Evolutionary conservation across 768 basidiomycete species (phyloP).

Genomic region (Gloeostereum incarnatum): DNA sequence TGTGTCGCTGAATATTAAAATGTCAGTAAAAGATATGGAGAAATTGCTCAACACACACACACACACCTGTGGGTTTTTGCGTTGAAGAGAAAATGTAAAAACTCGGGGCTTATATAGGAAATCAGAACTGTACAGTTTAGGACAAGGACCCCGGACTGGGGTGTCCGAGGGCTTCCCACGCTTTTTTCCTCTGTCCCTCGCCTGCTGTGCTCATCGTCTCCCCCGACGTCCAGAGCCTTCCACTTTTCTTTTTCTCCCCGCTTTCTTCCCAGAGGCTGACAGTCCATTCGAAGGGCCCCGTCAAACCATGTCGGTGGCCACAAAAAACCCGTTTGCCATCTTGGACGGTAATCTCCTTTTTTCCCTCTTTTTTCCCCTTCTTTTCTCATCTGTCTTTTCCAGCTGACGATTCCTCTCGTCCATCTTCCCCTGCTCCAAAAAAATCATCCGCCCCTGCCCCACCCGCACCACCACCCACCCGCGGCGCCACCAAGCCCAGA

Average conservation of each 20-base stretch:
- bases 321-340: slow-evolving; percentile 78
- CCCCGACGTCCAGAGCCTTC: too few relatives aligned
- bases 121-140: slow-evolving; percentile 41
- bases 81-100: slow-evolving; percentile 26
- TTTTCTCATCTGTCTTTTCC: slow-evolving; percentile 12
- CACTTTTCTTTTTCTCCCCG: too few relatives aligned
- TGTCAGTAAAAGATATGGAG: background rate
- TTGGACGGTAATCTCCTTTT: slow-evolving; percentile 72
- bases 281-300: slow-evolving; percentile 39
- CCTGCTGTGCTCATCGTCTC: too few relatives aligned
- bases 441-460: slow-evolving; percentile 17
- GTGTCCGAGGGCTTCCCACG: too few relatives aligned
- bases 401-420: slow-evolving; percentile 41
- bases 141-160: too few relatives aligned
- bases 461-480: slow-evolving; percentile 18
- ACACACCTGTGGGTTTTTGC: slow-evolving; percentile 59
- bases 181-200: too few relatives aligned
- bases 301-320: slow-evolving; percentile 86
- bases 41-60: too few relatives aligned
- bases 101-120: slow-evolving; percentile 9
- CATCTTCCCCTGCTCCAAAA: slow-evolving; percentile 27
- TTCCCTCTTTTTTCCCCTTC: slow-evolving; percentile 7
- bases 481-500: slow-evolving; percentile 20
- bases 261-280: slow-evolving; percentile 8
- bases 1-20: slow-evolving; percentile 36